These are phyloP conservation scores for Miamiensis avidus DNA, from an alignment of 169 alveolate species.

Conservation along the genomic window DNA sequence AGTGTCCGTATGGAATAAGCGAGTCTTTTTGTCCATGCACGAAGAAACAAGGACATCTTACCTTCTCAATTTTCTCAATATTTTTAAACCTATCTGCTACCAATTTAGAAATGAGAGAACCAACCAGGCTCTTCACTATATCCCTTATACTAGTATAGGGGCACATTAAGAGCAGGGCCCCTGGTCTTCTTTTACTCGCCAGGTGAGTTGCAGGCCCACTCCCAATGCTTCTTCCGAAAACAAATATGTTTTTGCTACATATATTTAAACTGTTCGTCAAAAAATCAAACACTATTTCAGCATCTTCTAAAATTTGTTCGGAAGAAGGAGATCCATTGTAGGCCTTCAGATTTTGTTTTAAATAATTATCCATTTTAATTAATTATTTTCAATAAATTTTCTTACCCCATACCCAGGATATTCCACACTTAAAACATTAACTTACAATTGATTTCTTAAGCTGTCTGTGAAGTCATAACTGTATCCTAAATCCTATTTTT, in stretches of 20 bases:
- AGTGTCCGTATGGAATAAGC: constrained; percentile 56
- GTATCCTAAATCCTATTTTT: neutral
- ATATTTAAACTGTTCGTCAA: constrained; percentile 52
- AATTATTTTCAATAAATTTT: too few relatives aligned
- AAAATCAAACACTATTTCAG: constrained; percentile 56
- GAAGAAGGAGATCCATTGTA: constrained; percentile 58
- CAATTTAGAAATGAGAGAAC: constrained; percentile 55
- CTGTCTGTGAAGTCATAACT: neutral
- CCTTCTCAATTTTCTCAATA: constrained; percentile 65
- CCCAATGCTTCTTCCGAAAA: constrained; percentile 81
- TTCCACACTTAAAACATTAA: neutral
- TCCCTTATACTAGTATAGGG: constrained; percentile 76
- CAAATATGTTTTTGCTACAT: constrained; percentile 48
- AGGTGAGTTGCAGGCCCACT: constrained; percentile 79
- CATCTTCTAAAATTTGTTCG: constrained; percentile 62
- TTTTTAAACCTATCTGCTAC: constrained; percentile 76
- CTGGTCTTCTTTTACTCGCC: constrained; percentile 65
- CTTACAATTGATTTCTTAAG: neutral
- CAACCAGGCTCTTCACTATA: constrained; percentile 69
- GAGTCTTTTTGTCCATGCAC: constrained; percentile 78
- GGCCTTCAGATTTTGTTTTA: constrained; percentile 1
- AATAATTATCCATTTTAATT: too few relatives aligned
- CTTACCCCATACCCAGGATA: neutral
- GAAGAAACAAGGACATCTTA: constrained; percentile 70
- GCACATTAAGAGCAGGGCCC: constrained; percentile 67